Conservation (phyloP, 2,329 filamentous ascomycete genomes). For the Aureobasidium sp. region DNA sequence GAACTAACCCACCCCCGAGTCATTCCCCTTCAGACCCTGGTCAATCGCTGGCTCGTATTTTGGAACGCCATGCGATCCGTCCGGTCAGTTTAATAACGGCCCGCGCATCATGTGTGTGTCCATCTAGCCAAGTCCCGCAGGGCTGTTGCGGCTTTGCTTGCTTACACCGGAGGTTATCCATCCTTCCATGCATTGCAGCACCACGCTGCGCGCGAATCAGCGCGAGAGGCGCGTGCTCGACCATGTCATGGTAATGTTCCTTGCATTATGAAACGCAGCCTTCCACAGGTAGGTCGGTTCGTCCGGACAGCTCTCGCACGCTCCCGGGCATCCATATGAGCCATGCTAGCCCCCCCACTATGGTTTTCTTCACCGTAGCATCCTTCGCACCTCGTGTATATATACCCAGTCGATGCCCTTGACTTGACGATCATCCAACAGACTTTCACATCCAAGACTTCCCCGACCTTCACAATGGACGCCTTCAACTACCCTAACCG, state of each 20-base stretch:
- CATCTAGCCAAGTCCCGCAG: slow-evolving; percentile 3
- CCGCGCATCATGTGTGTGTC: slow-evolving; percentile 14
- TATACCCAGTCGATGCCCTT: slow-evolving; percentile 10
- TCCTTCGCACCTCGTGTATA: slow-evolving; percentile 6
- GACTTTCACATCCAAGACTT: background rate
- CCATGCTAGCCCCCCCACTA: slow-evolving; percentile 6
- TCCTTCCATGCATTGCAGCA: slow-evolving; percentile 10
- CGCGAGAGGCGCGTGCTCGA: background rate
- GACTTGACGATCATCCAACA: slow-evolving; percentile 3
- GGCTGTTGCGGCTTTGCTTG: slow-evolving; percentile 10
- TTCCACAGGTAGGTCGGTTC: slow-evolving; percentile 11
- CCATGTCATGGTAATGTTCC: slow-evolving; percentile 13
- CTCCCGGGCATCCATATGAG: slow-evolving; percentile 7
- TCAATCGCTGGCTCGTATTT: slow-evolving; percentile 2
- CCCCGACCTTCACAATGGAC: background rate
- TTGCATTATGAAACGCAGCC: slow-evolving; percentile 9
- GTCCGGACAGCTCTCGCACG: slow-evolving; percentile 2
- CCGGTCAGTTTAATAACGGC: slow-evolving; percentile 12
- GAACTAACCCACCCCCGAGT: slow-evolving; percentile 1
- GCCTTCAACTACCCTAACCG: slow-evolving; percentile 7
- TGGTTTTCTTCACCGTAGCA: slow-evolving; percentile 5
- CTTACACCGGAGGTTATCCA: slow-evolving; percentile 1
- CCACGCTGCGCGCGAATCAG: slow-evolving; percentile 4
- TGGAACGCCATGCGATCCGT: slow-evolving; percentile 7
- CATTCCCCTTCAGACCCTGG: slow-evolving; percentile 2